These are phyloP conservation scores for Volvox carteri DNA, from an alignment of 163 green algal species.

Conservation along the genomic window DNA sequence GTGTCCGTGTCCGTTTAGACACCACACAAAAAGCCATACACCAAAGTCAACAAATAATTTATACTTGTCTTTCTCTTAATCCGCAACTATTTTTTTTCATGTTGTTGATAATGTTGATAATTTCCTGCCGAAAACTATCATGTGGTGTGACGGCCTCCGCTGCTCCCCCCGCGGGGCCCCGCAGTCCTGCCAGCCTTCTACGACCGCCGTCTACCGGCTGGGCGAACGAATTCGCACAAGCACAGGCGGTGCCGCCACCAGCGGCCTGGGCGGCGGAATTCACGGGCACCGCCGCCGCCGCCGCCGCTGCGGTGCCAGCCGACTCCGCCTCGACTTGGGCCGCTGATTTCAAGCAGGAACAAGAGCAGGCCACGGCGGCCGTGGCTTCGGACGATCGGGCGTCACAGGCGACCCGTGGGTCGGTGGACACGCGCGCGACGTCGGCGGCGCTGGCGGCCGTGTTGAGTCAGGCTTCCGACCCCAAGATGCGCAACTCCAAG, in stretches of 20 bases:
- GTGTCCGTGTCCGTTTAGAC: too few species aligned
- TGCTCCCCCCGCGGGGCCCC: too few species aligned
- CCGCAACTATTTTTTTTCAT: too few species aligned
- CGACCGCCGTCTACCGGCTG: slow-evolving; percentile 63
- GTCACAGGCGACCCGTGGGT: neutral
- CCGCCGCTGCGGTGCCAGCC: neutral
- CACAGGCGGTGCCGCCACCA: slow-evolving; percentile 21
- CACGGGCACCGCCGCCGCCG: neutral
- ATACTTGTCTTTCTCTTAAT: too few species aligned
- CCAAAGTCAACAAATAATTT: too few species aligned
- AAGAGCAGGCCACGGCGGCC: slow-evolving; percentile 2
- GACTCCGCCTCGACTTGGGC: slow-evolving; percentile 65
- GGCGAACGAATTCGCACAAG: slow-evolving; percentile 71
- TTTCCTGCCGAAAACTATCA: too few species aligned
- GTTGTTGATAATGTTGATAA: too few species aligned
- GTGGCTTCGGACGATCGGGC: slow-evolving; percentile 18
- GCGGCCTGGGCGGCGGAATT: slow-evolving; percentile 73
- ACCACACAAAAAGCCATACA: too few species aligned
- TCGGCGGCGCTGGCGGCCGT: slow-evolving; percentile 82
- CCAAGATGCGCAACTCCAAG: slow-evolving; percentile 93
- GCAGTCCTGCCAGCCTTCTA: neutral
- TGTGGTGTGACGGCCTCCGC: too few species aligned
- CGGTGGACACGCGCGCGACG: slow-evolving; percentile 57
- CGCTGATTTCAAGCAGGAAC: slow-evolving; percentile 69
- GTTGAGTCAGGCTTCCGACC: slow-evolving; percentile 77